These are phyloP conservation scores for Dacryopinax spathularia DNA, from an alignment of 768 basidiomycete species.

Conservation along the genomic window DNA sequence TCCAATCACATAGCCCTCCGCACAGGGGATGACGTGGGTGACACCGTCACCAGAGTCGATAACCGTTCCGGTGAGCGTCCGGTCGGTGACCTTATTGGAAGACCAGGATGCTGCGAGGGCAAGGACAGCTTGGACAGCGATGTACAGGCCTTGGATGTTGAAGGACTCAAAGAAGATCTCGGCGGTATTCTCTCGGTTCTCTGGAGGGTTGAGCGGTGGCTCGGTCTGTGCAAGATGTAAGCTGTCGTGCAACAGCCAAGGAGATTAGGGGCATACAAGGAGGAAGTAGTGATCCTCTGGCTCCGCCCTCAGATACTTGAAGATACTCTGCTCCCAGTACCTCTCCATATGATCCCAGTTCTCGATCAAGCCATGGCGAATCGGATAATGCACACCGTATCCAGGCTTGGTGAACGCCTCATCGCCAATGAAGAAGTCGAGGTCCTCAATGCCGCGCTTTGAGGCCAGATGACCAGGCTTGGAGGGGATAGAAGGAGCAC, in stretches of 20 bases:
- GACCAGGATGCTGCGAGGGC: slow-evolving; percentile 97
- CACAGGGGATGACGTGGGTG: slow-evolving; percentile 90
- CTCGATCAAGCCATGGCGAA: slow-evolving; percentile 93
- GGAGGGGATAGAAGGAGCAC: slow-evolving; percentile 60
- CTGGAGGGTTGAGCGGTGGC: slow-evolving; percentile 92
- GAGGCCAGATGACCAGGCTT: slow-evolving; percentile 88
- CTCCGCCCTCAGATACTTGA: slow-evolving; percentile 96
- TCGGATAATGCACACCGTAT: slow-evolving; percentile 91
- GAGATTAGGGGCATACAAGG: slow-evolving; percentile 42
- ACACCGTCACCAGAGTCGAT: slow-evolving; percentile 99
- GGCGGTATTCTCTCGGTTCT: slow-evolving; percentile 97
- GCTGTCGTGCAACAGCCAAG: neutral
- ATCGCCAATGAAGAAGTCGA: slow-evolving; percentile 99
- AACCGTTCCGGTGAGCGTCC: slow-evolving; percentile 90
- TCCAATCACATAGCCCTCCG: slow-evolving; percentile 97
- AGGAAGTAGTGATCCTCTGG: slow-evolving; percentile 99
- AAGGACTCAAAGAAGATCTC: slow-evolving; percentile 99
- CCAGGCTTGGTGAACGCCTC: slow-evolving; percentile 90
- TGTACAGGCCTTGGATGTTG: slow-evolving; percentile 97
- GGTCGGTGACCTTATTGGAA: slow-evolving; percentile 73
- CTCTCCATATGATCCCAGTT: slow-evolving; percentile 99
- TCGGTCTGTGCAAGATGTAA: slow-evolving; percentile 54
- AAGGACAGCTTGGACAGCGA: slow-evolving; percentile 95
- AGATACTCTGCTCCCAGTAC: slow-evolving; percentile 99
- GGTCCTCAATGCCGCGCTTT: slow-evolving; percentile 94